Evolutionary conservation across 1,284 basidiomycete species (phyloP), one percentile per base, ranked within the genome.

Genomic region (Tremellales sp.): DNA sequence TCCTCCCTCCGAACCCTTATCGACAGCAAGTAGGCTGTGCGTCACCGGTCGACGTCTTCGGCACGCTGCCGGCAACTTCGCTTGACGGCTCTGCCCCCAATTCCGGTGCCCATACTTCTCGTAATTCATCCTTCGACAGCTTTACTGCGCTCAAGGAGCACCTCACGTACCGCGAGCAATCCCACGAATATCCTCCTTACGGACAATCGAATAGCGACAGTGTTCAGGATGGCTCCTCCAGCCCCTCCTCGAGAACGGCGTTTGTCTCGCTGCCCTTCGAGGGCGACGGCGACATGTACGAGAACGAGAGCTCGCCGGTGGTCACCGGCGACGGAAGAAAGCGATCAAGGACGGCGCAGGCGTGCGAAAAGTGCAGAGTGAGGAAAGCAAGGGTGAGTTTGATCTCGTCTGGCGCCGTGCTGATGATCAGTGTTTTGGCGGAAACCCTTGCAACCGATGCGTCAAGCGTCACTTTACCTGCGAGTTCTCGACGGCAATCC

Each of bases 311-410:
- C n/a, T 39, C 27, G 21, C 27, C 24, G 22, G 22, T 24, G 8
- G 13, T 24, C 37, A n/a, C 18, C 8, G 6, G 6, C 7, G 37
- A 39, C 14, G 9, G 22, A 6, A 7, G 37, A 6, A 50, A 50
- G 38, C 24, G 48, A 5, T 45, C 48, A 16, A 18, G 48, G 12
- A 50, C 48, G 19, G 48, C 43, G 21, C 48, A 50, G 22, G 48
- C 48, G 8, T 50, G 48, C 24, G 48, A 50, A 32, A 50, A 50
- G 24, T 50, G 48, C 41, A 34, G 48, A 6, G 35, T 50, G 25
- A 16, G 42, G 42, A 45, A 37, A 51, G 43, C 46, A 43, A 50
- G 43, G 35, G 26, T 32, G 29, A 37, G 43, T 21, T 22, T 38
- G 2, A 26, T 29, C 21, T 16, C 27, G 32, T 28, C 37, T 51